Conservation (phyloP, 1,139 yeast genomes). For the Yamadazyma oceani region DNA sequence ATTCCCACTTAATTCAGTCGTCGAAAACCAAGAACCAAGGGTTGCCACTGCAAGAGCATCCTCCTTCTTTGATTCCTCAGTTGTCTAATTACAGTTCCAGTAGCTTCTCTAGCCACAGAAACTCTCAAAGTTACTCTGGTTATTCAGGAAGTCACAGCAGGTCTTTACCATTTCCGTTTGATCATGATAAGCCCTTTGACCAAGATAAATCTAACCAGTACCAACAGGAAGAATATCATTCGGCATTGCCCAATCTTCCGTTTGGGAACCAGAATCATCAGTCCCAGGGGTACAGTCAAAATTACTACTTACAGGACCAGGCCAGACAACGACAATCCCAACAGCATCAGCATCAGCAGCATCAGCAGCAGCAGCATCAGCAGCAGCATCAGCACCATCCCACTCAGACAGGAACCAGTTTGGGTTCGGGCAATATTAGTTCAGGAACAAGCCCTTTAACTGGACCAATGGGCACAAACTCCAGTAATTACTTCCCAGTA, state of each 20-base stretch:
- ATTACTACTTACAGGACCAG: neutral
- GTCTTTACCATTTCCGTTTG: conserved; percentile 1
- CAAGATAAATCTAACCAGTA: too few species aligned
- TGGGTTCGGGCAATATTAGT: neutral
- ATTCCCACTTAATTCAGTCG: neutral
- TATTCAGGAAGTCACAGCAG: neutral
- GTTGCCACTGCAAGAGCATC: neutral
- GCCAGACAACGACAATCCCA: conserved; percentile 1
- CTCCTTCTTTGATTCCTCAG: neutral
- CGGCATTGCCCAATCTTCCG: too few species aligned
- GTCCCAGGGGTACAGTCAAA: neutral
- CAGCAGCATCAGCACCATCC: conserved; percentile 5
- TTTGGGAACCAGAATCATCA: too few species aligned
- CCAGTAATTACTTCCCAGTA: neutral
- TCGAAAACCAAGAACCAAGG: neutral
- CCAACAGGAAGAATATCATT: too few species aligned
- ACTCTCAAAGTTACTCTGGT: too few species aligned
- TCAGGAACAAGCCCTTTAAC: conserved; percentile 1
- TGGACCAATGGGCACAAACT: neutral
- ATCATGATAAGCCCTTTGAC: neutral
- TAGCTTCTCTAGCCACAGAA: neutral
- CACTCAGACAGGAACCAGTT: conserved; percentile 1
- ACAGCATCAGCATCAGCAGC: neutral
- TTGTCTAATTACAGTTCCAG: neutral
- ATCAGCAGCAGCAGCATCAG: conserved; percentile 3